These are phyloP conservation scores for Cyclocybe aegerita DNA, from an alignment of 768 basidiomycete species.

Conservation along the genomic window DNA sequence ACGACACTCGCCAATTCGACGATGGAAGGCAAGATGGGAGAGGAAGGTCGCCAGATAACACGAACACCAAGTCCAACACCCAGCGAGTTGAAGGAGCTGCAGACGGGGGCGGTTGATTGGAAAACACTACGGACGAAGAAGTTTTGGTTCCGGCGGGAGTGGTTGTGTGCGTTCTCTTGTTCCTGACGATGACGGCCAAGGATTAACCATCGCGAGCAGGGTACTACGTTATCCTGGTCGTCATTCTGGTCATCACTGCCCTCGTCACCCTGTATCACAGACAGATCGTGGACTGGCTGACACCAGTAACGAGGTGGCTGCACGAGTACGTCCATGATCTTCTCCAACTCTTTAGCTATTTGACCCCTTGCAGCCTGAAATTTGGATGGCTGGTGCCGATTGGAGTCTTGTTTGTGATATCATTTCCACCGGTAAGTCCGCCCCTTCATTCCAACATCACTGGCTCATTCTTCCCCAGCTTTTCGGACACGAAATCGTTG, in stretches of 20 bases:
- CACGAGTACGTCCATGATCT: slow-evolving; percentile 45
- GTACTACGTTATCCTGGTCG: slow-evolving; percentile 48
- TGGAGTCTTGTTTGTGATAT: slow-evolving; percentile 77
- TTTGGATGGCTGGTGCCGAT: slow-evolving; percentile 80
- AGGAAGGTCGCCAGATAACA: slow-evolving; percentile 11
- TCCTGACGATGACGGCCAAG: neutral
- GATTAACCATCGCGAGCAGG: slow-evolving; percentile 24
- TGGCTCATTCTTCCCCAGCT: slow-evolving; percentile 40
- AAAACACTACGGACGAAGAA: slow-evolving; percentile 39
- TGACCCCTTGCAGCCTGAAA: slow-evolving; percentile 34
- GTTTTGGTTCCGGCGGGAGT: slow-evolving; percentile 57
- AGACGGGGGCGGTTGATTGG: slow-evolving; percentile 44
- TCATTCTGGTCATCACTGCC: slow-evolving; percentile 47
- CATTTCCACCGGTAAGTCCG: slow-evolving; percentile 72
- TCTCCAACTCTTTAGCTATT: neutral
- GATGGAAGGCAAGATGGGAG: slow-evolving; percentile 12
- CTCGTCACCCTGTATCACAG: slow-evolving; percentile 65
- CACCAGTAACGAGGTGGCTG: slow-evolving; percentile 64
- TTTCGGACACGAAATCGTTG: slow-evolving; percentile 91
- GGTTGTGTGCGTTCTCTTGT: slow-evolving; percentile 46
- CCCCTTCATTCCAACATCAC: neutral
- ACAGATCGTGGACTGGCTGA: slow-evolving; percentile 71
- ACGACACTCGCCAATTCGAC: slow-evolving; percentile 5
- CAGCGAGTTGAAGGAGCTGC: slow-evolving; percentile 50
- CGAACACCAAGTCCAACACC: slow-evolving; percentile 67